Evolutionary conservation across 352 stramenopile genomes (phyloP), one percentile per base, ranked within the genome.

Genomic region (Globisporangium solare): DNA sequence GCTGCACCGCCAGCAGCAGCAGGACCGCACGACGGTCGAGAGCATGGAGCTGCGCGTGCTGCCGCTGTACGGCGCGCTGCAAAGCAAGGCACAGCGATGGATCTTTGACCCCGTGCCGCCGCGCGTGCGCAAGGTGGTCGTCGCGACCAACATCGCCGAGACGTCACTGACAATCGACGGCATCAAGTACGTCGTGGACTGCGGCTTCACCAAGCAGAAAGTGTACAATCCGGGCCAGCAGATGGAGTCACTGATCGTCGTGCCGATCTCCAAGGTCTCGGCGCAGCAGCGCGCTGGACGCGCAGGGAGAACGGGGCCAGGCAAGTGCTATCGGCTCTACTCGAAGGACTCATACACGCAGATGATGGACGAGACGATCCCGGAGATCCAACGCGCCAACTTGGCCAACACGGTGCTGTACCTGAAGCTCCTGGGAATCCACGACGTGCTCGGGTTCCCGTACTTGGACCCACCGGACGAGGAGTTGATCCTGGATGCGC

Each of bases 161-260:
- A 98, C 95, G 8, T 98, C 92, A n/a, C 87, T 99, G 46, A 99
- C 97, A n/a, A 99, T 99, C 56, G 93, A 97, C 31, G 96, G 98
- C 53, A 89, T 98, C 31, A 71, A 71, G 31, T 94, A 82, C 61
- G 83, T 92, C 12, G 70, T 93, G 24, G 82, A 94, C 70, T 76
- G 67, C 39, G 79, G 83, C 41, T 92, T 95, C 54, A 85, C 71
- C 18, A 95, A 96, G 70, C 79, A 99, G 76, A 99, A 99, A 71
- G 74, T 80, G 45, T 96, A 95, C 70, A 87, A 95, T 41, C 83
- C 89, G 2, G 45, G 54, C 27, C 79, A 67, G 35, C 78, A 83
- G 32, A 82, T 96, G 51, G 86, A 96, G 64, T 73, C 85, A 43
- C 73, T 97, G 10, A 73, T 93, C 22, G 90, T 99, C 3, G 94